phyloP scores from a whole-genome alignment of 2,329 filamentous ascomycete genomes.

The Whalleya microplaca region DNA sequence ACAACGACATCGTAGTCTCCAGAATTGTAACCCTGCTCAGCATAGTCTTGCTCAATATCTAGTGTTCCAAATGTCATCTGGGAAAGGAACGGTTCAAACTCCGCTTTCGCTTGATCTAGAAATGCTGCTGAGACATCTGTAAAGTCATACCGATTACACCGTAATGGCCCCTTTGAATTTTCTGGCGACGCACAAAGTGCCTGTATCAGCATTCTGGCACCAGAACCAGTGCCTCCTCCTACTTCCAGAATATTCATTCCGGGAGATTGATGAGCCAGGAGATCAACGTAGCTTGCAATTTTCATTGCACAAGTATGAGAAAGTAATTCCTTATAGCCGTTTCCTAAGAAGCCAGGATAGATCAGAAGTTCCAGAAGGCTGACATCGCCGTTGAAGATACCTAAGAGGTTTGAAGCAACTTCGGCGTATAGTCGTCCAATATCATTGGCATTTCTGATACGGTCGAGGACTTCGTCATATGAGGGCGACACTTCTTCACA shows the following conservation, averaged over 20 bases:
- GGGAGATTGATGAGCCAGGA: constrained; percentile 15
- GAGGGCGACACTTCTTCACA: too few relatives aligned
- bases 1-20: constrained; percentile 20
- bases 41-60: constrained; percentile 25
- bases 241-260: constrained; percentile 24
- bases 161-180: neutral
- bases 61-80: constrained; percentile 19
- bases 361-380: too few relatives aligned
- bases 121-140: constrained; percentile 21
- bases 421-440: too few relatives aligned
- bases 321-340: too few relatives aligned
- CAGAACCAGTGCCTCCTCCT: constrained; percentile 18
- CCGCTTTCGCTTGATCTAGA: neutral
- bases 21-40: constrained; percentile 9
- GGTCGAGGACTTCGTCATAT: too few relatives aligned
- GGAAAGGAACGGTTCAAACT: neutral
- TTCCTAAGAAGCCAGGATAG: too few relatives aligned
- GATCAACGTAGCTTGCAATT: constrained; percentile 14
- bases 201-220: constrained; percentile 5
- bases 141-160: constrained; percentile 22
- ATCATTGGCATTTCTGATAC: too few relatives aligned
- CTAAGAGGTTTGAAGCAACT: too few relatives aligned
- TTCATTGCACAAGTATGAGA: neutral
- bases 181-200: constrained; percentile 2
- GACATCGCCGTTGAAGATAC: too few relatives aligned